Percentiles rank a stretch among this genome's conserved stretches.
These are phyloP conservation scores for Penicillium coprophilum DNA, from an alignment of 495 filamentous ascomycete species.

Conservation along the genomic window DNA sequence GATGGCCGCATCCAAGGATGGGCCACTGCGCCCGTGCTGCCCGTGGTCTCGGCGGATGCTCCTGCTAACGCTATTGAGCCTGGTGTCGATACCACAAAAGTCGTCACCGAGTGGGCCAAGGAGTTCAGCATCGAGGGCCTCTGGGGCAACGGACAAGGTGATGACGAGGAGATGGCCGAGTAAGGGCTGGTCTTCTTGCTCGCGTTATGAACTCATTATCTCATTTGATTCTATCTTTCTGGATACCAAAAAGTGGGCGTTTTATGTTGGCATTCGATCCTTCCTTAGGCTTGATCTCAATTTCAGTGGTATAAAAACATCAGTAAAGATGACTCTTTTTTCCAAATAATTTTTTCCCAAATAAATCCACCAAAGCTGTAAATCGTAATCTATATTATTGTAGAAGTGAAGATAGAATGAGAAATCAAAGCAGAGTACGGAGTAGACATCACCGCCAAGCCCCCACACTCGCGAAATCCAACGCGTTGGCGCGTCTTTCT, in stretches of 20 bases:
- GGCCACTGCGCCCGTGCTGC: conserved; percentile 69
- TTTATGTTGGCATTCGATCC: conserved; percentile 22
- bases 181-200: conserved; percentile 23
- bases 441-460: conserved; percentile 15
- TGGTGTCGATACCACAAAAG: conserved; percentile 69
- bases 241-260: conserved; percentile 44
- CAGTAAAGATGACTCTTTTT: conserved; percentile 3
- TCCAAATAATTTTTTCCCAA: too few species aligned
- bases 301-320: conserved; percentile 9
- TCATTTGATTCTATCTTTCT: conserved; percentile 25
- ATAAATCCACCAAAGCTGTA: neutral
- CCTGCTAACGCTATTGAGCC: conserved; percentile 26
- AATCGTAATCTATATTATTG: neutral
- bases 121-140: conserved; percentile 95
- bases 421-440: conserved; percentile 2
- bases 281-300: conserved; percentile 14
- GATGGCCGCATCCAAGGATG: conserved; percentile 95
- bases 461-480: conserved; percentile 18
- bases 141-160: conserved; percentile 66
- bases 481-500: conserved; percentile 30
- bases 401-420: neutral
- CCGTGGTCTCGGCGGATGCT: conserved; percentile 43
- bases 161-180: conserved; percentile 48
- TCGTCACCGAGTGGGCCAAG: conserved; percentile 90
- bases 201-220: conserved; percentile 29